These are phyloP conservation scores for Saxophila tyrrhenica DNA, from an alignment of 495 filamentous ascomycete species.

Conservation along the genomic window DNA sequence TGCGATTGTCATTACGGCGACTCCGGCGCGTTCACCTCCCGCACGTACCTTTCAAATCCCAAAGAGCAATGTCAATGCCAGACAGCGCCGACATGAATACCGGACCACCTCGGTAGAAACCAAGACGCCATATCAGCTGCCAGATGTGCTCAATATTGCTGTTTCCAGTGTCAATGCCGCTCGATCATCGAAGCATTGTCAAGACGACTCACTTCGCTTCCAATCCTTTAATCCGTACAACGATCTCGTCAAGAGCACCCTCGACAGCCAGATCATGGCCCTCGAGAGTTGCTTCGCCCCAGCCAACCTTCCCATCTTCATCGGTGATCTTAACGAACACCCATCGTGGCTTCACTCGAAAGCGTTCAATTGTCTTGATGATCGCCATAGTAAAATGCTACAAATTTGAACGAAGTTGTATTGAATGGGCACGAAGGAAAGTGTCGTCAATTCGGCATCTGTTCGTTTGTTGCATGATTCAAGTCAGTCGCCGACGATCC, in stretches of 20 bases:
- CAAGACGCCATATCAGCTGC: conserved; percentile 55
- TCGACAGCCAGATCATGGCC: conserved; percentile 68
- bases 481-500: no score
- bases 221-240: conserved; percentile 48
- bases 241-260: conserved; percentile 59
- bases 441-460: no score
- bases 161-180: background rate
- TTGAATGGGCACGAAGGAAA: no score
- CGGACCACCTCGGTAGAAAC: conserved; percentile 71
- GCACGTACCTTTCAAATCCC: conserved; percentile 52
- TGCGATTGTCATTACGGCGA: background rate
- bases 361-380: conserved; percentile 4
- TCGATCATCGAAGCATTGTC: no score
- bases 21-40: no score
- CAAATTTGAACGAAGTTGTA: no score
- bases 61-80: conserved; percentile 71
- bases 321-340: conserved; percentile 52
- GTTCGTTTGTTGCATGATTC: no score
- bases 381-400: conserved; percentile 3
- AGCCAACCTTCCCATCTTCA: conserved; percentile 51
- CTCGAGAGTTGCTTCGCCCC: conserved; percentile 68
- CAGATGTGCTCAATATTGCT: conserved; percentile 68
- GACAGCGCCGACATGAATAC: conserved; percentile 72
- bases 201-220: conserved; percentile 46
- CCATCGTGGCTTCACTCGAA: conserved; percentile 13